Evolutionary conservation across 768 basidiomycete species (phyloP).

Genomic region (Lanmaoa pseudosensibilis): DNA sequence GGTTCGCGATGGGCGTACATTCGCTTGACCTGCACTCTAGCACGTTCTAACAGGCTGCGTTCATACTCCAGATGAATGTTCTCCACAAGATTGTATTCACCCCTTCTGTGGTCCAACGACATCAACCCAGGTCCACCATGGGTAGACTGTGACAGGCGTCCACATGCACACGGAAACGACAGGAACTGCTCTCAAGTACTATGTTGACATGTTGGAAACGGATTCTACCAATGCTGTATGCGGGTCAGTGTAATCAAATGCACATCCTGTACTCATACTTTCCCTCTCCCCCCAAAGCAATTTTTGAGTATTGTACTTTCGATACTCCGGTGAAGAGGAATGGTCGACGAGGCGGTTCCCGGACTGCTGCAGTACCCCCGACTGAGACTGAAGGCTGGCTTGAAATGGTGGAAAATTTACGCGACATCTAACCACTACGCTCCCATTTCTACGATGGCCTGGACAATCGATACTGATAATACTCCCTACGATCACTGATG

Average conservation of each 20-base stretch:
- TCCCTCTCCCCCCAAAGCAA: not conserved
- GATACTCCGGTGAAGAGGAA: not conserved
- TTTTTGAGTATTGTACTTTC: not conserved
- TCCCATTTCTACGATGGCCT: not conserved
- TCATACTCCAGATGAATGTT: too few relatives aligned
- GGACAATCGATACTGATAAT: conserved; percentile 21
- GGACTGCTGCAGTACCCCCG: not conserved
- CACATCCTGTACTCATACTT: too few relatives aligned
- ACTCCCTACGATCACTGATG: conserved; percentile 69
- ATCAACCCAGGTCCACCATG: too few relatives aligned
- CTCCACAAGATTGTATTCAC: too few relatives aligned
- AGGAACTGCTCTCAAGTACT: too few relatives aligned
- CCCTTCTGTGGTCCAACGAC: too few relatives aligned
- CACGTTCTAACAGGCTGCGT: too few relatives aligned
- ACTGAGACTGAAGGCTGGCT: conserved; percentile 80
- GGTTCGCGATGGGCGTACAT: too few relatives aligned
- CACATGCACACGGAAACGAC: too few relatives aligned
- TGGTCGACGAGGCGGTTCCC: not conserved
- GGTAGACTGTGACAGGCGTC: too few relatives aligned
- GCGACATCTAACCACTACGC: conserved; percentile 56
- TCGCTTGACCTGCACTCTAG: too few relatives aligned
- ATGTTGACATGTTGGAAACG: too few relatives aligned
- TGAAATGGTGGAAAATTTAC: conserved; percentile 76
- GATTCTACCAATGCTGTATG: not conserved
- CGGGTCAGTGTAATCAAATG: not conserved